Conservation (phyloP, 106 monocot species). For the Gastrodia elata region DNA sequence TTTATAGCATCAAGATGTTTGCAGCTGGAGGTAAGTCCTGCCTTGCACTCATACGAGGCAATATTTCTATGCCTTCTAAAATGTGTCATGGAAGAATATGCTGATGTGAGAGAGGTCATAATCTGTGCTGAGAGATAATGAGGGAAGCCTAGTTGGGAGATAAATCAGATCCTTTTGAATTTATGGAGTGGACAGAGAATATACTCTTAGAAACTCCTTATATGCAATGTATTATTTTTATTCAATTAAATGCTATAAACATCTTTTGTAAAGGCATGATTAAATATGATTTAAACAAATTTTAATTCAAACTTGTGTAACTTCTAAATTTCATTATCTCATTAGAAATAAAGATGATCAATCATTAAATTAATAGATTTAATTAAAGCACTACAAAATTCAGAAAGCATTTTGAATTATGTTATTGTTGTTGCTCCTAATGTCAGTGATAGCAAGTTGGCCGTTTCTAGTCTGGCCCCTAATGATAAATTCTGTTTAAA, state of each 20-base stretch:
- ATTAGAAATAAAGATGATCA: neutral
- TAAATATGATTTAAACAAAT: neutral
- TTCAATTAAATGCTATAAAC: neutral
- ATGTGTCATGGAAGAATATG: neutral
- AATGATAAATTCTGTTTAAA: no score
- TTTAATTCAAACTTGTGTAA: neutral
- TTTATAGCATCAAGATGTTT: neutral
- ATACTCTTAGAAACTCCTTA: no score
- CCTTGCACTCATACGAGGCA: neutral
- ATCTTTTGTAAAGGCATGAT: neutral
- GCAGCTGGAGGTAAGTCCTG: neutral
- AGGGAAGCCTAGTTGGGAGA: neutral
- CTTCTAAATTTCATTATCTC: neutral
- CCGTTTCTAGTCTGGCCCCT: no score
- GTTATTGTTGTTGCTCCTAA: no score
- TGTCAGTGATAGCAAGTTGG: no score
- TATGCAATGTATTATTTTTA: neutral
- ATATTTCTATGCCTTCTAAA: neutral
- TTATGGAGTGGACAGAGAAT: no score
- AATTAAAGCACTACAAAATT: neutral
- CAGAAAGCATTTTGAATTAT: neutral
- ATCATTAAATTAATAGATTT: neutral
- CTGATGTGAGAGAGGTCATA: neutral
- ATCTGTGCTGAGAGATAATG: neutral
- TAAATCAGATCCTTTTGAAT: neutral